Base-by-base conservation (phyloP, 306 rosid genomes). In the Quercus mongolica region DNA sequence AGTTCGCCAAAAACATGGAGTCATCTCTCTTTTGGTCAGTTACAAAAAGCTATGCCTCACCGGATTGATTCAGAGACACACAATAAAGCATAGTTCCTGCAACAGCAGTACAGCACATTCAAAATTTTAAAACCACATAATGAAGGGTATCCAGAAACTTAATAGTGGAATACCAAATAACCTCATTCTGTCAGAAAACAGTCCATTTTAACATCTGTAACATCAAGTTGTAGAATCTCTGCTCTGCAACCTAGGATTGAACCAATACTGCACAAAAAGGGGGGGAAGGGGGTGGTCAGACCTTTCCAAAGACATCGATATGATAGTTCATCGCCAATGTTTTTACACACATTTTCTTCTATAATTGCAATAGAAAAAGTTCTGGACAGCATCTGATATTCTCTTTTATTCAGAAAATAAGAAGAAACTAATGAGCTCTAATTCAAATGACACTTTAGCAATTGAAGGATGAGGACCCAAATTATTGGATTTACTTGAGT, bases 201-300 rank as follows among this genome's bases (percentile, higher is more conserved):
- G 62, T 91, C 97, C 99, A 95, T 95, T 80, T 91, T 92, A 80
- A 95, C 92, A 76, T 95, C 94, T 3, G 96, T 92, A 62, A 95
- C 98, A 83, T 95, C 99, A 49, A 92, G 98, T 64, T 81, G 97
- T 74, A 91, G 78, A 80, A 95, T 95, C 87, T 92, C 99, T 46
- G 96, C 95, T 84, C 97, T 85, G 79, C 97, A 91, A n/a, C 90
- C 88, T 70, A 94, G 85, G 56, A 94, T 84, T 28, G 98, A 90
- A 73, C 97, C 99, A 55, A 95, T 38, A 83, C 97, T 91, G 96
- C 85, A 84, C 76, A 33, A 20, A 13, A 44, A 5, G 46, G 46
- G 11, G 46, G 46, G 46, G 2, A 38, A 7, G 44, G 46, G 46
- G 46, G 46, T 38, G 11, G 38, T 44, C 51, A 81, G 12, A 23